Evolutionary conservation across 805 yeast species (phyloP), one percentile per base, ranked within the genome.

Genomic region (Candida nonsorbophila): DNA sequence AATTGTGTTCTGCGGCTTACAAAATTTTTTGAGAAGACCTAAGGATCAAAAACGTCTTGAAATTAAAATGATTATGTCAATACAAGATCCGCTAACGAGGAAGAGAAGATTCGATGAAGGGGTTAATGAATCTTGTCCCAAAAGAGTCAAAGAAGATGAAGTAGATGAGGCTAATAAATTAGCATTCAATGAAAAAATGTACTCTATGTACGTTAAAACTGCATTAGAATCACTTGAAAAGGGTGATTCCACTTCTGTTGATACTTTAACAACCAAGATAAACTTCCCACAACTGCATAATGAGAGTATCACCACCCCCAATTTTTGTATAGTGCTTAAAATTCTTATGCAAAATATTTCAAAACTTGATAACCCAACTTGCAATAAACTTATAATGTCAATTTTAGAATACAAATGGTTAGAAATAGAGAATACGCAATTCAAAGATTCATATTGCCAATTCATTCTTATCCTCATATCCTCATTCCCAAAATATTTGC

Each of bases 401-500:
- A 61, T 88, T 18, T 66, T 87, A 27, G 70, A 65, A 36, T 67
- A 81, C 39, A 63, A 67, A 33, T 85, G 94, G 92, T 65, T 79
- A 47, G 62, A 69, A 5, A 24, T 36, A 4, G 17, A 33, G 10
- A 37, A 36, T n/a, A 25, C 24, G 6, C 44, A 44, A 4, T 28
- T 39, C 10, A 42, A 39, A 4, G 47, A 38, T 12, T 24, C 39
- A 6, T 87, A 83, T 54, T 69, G 80, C 26, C 79, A 76, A 24
- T 92, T 92, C 53, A 58, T 85, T 25, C 69, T 77, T 25, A 84
- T 88, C 16, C 67, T 90, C 30, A 84, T 88, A 21, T 81, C 94
- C 3, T 82, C 90, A 25, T 68, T 79, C 36, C 97, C 97, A 6
- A 84, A 79, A 53, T 90, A 94, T 84, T 78, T 92, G 75, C 72